Evolutionary conservation across 2,329 filamentous ascomycete genomes (phyloP), one percentile per base, ranked within the genome.

Genomic region (Cercospora canescens): DNA sequence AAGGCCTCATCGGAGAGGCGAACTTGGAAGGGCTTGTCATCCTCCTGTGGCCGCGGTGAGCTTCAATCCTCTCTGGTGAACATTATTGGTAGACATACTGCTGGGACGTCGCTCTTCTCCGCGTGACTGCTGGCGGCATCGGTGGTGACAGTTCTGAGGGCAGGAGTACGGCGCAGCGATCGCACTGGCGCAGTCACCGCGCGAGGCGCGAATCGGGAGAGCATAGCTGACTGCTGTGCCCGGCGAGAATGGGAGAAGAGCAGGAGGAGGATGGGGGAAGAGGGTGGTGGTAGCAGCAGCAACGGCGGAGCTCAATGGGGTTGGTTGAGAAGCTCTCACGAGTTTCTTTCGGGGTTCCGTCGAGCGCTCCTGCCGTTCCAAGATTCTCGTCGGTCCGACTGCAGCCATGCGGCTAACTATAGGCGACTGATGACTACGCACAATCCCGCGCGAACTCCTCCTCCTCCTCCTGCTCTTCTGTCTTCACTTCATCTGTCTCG

Each of bases 1-100:
- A 98, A 99, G 85, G 92, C 94, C 90, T 98, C 94, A 81, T 97
- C 93, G 80, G 93, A 96, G 80, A 99, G 91, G 78, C 89, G 91
- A 80, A 99, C 88, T 77, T 90, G 88, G 85, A 99, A 98, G 72
- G 89, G 88, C 87, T 96, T 91, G 78, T 97, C 93, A 81, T 97
- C 94, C 81, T 94, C 91, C 93, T 96, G 78, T 63, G 72, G 48
- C 32, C 37, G 21, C 28, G 9, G 37, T 71, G 39, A 71, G 64
- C n/a, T 39, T 41, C 7, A 26, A 26, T 37, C 5, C 12, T 28
- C 18, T 37, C 1, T 26, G 41, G 3, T n/a, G 4, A 30, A n/a
- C 14, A 58, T 24, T 12, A 32, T n/a, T 50, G 54, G 45, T 30
- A 32, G 24, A 76, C 85, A 73, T 84, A 91, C 89, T 79, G 85